These are phyloP conservation scores for Silene noctiflora DNA, from an alignment of 179 eudicot species.

Conservation along the genomic window DNA sequence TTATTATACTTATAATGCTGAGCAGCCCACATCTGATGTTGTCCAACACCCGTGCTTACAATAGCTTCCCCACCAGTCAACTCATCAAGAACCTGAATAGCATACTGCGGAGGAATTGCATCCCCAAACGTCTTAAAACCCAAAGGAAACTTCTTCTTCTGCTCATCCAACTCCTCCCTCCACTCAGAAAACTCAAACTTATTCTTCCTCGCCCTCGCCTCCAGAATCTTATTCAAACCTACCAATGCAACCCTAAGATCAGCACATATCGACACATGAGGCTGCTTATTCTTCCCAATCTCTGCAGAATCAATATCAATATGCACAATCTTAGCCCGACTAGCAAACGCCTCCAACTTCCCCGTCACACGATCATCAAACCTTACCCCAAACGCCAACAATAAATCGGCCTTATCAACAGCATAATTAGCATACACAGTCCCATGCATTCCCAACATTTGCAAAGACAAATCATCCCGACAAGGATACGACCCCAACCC, in stretches of 20 bases:
- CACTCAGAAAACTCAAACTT: constrained; percentile 59
- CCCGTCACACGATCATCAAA: too few species aligned
- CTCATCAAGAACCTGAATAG: constrained; percentile 84
- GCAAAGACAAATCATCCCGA: constrained; percentile 58
- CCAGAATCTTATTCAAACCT: constrained; percentile 59
- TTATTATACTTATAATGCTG: too few species aligned
- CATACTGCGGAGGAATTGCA: constrained; percentile 89
- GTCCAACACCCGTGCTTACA: too few species aligned
- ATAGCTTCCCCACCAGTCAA: too few species aligned
- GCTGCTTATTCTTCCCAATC: constrained; percentile 89
- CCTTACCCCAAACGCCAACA: too few species aligned
- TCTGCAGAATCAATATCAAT: constrained; percentile 93
- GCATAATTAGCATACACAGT: too few species aligned
- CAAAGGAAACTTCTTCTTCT: constrained; percentile 53
- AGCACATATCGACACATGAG: constrained; percentile 77
- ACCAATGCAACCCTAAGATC: constrained; percentile 64
- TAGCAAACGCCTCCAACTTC: too few species aligned
- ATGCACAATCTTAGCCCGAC: too few species aligned
- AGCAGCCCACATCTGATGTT: too few species aligned
- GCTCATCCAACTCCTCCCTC: constrained; percentile 61
- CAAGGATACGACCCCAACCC: constrained; percentile 72
- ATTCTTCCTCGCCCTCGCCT: constrained; percentile 25
- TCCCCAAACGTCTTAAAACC: constrained; percentile 79
- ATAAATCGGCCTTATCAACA: too few species aligned
- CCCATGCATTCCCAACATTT: too few species aligned